A percentile compares a stretch with the other conserved stretches of the same genome.
phyloP scores from a whole-genome alignment of 805 yeast genomes.

The Candida nanaspora region DNA sequence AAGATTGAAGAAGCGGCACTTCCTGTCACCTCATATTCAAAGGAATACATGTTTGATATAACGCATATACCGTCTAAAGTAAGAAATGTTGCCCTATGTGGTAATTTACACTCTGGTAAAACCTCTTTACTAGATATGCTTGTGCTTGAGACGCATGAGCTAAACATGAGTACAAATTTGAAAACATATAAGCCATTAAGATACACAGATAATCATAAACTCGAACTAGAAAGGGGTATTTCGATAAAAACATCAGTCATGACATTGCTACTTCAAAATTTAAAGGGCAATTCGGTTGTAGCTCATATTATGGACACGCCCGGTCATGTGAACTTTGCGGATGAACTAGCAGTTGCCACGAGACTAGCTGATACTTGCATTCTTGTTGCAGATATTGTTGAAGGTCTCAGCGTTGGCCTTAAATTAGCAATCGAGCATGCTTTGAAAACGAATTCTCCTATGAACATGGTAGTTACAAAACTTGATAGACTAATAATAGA shows the following conservation, averaged over 20 bases:
- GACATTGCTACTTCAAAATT: constrained; percentile 49
- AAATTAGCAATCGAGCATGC: constrained; percentile 47
- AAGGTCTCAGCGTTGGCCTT: constrained; percentile 64
- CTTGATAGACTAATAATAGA: constrained; percentile 83
- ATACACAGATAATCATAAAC: constrained; percentile 63
- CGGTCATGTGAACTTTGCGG: constrained; percentile 82
- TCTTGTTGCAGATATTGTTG: constrained; percentile 76
- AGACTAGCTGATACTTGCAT: constrained; percentile 58
- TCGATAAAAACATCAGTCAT: constrained; percentile 59
- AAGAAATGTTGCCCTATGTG: constrained; percentile 73
- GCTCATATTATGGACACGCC: constrained; percentile 79
- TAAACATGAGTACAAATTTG: constrained; percentile 20
- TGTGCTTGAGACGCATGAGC: constrained; percentile 58
- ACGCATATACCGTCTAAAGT: constrained; percentile 49
- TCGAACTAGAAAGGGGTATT: constrained; percentile 67
- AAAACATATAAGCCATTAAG: constrained; percentile 41
- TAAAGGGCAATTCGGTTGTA: constrained; percentile 46
- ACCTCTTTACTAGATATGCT: constrained; percentile 69
- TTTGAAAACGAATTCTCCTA: constrained; percentile 38
- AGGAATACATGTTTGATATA: constrained; percentile 51
- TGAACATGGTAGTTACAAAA: constrained; percentile 67
- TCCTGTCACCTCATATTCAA: constrained; percentile 56
- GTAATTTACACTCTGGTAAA: constrained; percentile 80
- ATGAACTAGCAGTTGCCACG: constrained; percentile 58
- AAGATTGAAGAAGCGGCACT: constrained; percentile 43